phyloP scores from a whole-genome alignment of 495 filamentous ascomycete species.

The Lasiosphaeria hispida region DNA sequence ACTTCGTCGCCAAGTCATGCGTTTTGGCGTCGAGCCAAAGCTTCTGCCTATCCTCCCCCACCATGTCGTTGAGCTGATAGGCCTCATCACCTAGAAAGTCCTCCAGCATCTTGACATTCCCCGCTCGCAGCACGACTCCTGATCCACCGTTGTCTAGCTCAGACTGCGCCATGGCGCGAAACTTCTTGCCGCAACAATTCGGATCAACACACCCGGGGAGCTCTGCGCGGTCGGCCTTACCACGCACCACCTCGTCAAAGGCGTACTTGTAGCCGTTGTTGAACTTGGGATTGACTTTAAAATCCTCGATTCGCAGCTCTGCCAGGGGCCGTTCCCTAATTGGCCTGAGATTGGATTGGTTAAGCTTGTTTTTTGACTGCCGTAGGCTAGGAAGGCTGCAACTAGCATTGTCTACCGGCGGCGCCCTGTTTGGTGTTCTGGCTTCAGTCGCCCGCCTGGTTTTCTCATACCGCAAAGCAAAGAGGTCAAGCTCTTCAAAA shows the following conservation, averaged over 20 bases:
- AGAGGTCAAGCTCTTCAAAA: slow-evolving; percentile 8
- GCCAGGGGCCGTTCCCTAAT: slow-evolving; percentile 54
- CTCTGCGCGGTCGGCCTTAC: slow-evolving; percentile 67
- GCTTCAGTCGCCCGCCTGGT: background rate
- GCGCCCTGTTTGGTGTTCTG: background rate
- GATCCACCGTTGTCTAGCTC: slow-evolving; percentile 33
- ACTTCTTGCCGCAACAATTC: slow-evolving; percentile 72
- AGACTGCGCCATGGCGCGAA: slow-evolving; percentile 61
- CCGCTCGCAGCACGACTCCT: slow-evolving; percentile 26
- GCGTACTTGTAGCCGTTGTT: slow-evolving; percentile 75
- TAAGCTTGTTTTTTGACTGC: background rate
- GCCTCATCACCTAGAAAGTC: slow-evolving; percentile 64
- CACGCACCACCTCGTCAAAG: slow-evolving; percentile 72
- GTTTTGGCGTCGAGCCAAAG: slow-evolving; percentile 67
- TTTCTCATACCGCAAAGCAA: background rate
- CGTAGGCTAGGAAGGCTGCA: slow-evolving; percentile 3
- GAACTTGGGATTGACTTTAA: slow-evolving; percentile 75
- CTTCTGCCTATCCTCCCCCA: slow-evolving; percentile 48
- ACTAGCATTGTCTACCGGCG: background rate
- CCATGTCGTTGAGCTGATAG: slow-evolving; percentile 47
- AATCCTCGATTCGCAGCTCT: slow-evolving; percentile 60
- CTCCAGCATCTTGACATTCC: slow-evolving; percentile 58
- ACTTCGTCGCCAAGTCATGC: slow-evolving; percentile 62
- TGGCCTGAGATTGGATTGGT: slow-evolving; percentile 30
- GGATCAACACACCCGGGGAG: slow-evolving; percentile 74